A percentile compares a stretch with the other conserved stretches of the same genome.
These are phyloP conservation scores for Gossypium trilobum DNA, from an alignment of 441 rosid species.

Conservation along the genomic window DNA sequence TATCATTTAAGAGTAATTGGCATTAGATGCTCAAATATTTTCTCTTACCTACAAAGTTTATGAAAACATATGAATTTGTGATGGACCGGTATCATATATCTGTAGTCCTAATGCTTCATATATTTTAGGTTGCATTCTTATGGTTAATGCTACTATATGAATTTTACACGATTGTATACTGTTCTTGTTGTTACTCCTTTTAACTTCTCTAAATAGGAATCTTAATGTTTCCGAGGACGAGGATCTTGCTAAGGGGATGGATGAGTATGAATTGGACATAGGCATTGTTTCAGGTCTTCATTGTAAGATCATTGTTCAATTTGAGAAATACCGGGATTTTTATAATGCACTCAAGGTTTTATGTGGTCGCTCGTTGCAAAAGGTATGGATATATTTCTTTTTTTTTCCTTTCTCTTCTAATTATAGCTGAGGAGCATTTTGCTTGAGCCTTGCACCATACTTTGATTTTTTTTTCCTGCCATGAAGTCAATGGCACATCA, in stretches of 20 bases:
- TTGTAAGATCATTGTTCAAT: constrained; percentile 84
- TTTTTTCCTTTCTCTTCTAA: not conserved
- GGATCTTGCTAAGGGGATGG: constrained; percentile 44
- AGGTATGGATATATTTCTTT: constrained; percentile 33
- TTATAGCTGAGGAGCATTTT: not conserved
- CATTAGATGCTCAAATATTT: not conserved
- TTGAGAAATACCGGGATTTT: constrained; percentile 67
- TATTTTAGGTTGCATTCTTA: not conserved
- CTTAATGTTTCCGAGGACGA: constrained; percentile 77
- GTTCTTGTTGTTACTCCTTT: constrained; percentile 14
- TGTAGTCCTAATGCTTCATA: not conserved
- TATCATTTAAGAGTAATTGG: not conserved
- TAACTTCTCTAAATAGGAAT: constrained; percentile 48
- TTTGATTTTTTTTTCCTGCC: not conserved
- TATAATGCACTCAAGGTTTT: constrained; percentile 62
- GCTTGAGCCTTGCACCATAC: not conserved
- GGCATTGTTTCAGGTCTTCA: constrained; percentile 71
- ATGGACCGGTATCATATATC: not conserved
- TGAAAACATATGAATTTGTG: not conserved
- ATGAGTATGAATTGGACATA: constrained; percentile 31
- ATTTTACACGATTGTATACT: constrained; percentile 8
- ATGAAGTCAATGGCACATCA: not conserved
- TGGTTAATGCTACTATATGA: constrained; percentile 6
- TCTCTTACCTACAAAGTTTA: not conserved
- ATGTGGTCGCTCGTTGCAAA: constrained; percentile 72